Evolutionary conservation across 1,139 yeast genomes (phyloP), one percentile per base, ranked within the genome.

Genomic region (Suhomyces guaymorum): DNA sequence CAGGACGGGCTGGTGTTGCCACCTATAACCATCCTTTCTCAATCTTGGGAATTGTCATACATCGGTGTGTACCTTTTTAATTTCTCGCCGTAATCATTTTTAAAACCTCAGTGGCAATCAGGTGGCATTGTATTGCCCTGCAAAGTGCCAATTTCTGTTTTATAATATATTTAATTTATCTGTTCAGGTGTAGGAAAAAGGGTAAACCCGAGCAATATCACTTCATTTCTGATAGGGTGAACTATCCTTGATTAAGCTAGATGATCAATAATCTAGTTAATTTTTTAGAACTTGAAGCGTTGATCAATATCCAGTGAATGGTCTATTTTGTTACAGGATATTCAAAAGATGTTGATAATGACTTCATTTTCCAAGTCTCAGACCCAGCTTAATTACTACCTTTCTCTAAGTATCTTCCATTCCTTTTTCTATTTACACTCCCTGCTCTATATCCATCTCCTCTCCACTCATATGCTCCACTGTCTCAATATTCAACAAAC

Each of bases 381-480:
- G n/a, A n/a, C n/a, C n/a, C n/a, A n/a, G n/a, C n/a, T n/a, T n/a
- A n/a, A n/a, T n/a, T n/a, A n/a, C n/a, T n/a, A n/a, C n/a, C n/a
- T n/a, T n/a, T n/a, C n/a, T n/a, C 20, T 7, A 18, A 7, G 20
- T 18, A 18, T 7, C 20, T 18, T 18, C 20, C 20, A 18, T 11
- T 11, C 21, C 7, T 13, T 15, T n/a, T 26, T 8, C 11, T 21
- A 17, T n/a, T 18, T 13, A 7, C 10, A 23, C n/a, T 12, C 15
- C 9, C 12, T 13, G 4, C 12, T 32, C 39, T 17, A 36, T 20
- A n/a, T 37, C 21, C 19, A 49, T 33, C n/a, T 58, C 64, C 19
- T 56, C 56, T 1, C 69, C 70, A 36, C 53, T 52, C 57, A 64
- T 55, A 38, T 66, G 70, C 40, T 78, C 81, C 3, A 79, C 69